Percentiles rank a stretch among this genome's conserved stretches.
These are phyloP conservation scores for Trichoderma lentiforme DNA, from an alignment of 2,329 filamentous ascomycete genomes.

Conservation along the genomic window DNA sequence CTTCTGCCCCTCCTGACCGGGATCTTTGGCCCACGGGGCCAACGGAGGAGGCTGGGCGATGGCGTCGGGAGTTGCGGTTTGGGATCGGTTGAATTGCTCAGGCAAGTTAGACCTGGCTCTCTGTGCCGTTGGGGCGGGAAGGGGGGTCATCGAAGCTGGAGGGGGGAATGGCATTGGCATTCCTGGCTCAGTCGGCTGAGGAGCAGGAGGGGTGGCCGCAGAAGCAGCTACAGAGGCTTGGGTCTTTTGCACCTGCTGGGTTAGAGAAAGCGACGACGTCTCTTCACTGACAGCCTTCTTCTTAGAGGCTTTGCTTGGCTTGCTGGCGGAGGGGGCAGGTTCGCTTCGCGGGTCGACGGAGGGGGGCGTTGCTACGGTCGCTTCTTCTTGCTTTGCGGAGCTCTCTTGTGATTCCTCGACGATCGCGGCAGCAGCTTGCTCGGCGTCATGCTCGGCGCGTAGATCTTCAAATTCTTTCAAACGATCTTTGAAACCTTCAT, in stretches of 20 bases:
- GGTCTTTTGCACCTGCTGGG: slow-evolving; percentile 81
- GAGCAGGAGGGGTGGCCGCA: slow-evolving; percentile 11
- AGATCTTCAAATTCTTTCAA: slow-evolving; percentile 81
- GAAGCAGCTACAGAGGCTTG: slow-evolving; percentile 45
- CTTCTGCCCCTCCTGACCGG: slow-evolving; percentile 65
- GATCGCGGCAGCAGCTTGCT: slow-evolving; percentile 35
- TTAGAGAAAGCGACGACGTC: slow-evolving; percentile 59
- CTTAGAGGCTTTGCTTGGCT: slow-evolving; percentile 29
- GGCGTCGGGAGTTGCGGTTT: slow-evolving; percentile 70
- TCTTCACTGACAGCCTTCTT: slow-evolving; percentile 31
- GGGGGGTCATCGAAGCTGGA: slow-evolving; percentile 72
- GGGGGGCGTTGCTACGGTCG: not conserved
- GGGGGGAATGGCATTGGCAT: slow-evolving; percentile 74
- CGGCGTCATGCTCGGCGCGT: slow-evolving; percentile 66
- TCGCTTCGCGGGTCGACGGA: slow-evolving; percentile 15
- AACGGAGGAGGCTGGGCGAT: slow-evolving; percentile 62
- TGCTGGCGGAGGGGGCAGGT: slow-evolving; percentile 20
- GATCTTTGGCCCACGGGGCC: slow-evolving; percentile 93
- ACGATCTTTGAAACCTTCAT: slow-evolving; percentile 64
- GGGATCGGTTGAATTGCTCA: slow-evolving; percentile 68
- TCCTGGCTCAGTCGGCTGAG: slow-evolving; percentile 53
- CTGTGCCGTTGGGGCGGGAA: slow-evolving; percentile 86
- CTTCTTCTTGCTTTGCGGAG: not conserved
- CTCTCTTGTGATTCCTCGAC: slow-evolving; percentile 19
- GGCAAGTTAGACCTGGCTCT: slow-evolving; percentile 80